Conservation (phyloP, 352 stramenopile genomes). For the Saprolegnia parasitica region DNA sequence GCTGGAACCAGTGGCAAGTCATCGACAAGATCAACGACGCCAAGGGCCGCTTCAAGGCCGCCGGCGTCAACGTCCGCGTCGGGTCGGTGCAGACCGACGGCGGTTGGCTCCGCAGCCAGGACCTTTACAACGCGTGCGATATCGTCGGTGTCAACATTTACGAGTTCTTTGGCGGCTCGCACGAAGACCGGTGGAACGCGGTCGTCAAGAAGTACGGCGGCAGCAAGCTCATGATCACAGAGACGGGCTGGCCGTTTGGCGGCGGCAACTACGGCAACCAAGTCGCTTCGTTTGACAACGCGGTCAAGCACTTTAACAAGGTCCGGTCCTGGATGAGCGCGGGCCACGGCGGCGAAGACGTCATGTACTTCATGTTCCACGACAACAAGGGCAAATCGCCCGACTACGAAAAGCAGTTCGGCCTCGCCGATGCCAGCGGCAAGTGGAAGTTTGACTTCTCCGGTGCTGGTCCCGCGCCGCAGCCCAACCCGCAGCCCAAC, state of each 20-base stretch:
- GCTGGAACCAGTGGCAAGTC: slow-evolving; percentile 38
- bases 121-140: slow-evolving; percentile 37
- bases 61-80: slow-evolving; percentile 39
- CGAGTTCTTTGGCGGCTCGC: slow-evolving; percentile 38
- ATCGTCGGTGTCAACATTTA: slow-evolving; percentile 43
- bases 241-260: slow-evolving; percentile 34
- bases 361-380: slow-evolving; percentile 23
- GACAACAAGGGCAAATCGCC: slow-evolving; percentile 17
- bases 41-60: slow-evolving; percentile 21
- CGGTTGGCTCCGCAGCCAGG: slow-evolving; percentile 35
- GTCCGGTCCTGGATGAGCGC: not conserved
- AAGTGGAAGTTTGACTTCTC: slow-evolving; percentile 28
- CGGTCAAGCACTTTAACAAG: slow-evolving; percentile 33
- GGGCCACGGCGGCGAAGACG: slow-evolving; percentile 18
- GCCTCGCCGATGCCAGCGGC: not conserved
- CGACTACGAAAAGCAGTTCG: slow-evolving; percentile 26
- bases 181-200: slow-evolving; percentile 45
- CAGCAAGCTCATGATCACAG: slow-evolving; percentile 34
- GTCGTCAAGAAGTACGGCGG: slow-evolving; percentile 35
- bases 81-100: slow-evolving; percentile 49
- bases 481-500: no score
- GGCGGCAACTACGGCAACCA: slow-evolving; percentile 29
- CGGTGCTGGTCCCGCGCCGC: no score
- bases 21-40: slow-evolving; percentile 41
- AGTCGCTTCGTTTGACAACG: slow-evolving; percentile 29